Evolutionary conservation across 441 rosid genomes (phyloP).

Genomic region (Pelargonium fulgidum): DNA sequence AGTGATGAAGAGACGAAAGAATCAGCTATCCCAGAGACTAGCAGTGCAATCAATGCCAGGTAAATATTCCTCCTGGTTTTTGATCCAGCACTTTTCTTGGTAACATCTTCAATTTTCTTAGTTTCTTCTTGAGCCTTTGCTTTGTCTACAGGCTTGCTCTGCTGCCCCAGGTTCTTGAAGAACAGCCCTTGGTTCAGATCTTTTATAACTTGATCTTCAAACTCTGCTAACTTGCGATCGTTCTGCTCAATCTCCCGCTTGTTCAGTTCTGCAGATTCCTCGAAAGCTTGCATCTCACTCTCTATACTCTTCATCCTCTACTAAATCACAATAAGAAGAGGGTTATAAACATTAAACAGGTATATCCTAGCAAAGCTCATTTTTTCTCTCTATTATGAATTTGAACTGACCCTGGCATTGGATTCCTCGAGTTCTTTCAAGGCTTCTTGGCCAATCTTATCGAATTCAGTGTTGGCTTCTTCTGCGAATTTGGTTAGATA

Average conservation of each 20-base stretch:
- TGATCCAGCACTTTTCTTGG: constrained; percentile 51
- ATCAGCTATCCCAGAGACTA: constrained; percentile 48
- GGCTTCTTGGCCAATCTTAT: constrained; percentile 83
- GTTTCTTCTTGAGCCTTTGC: constrained; percentile 54
- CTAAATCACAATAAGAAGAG: constrained; percentile 17
- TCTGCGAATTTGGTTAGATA: constrained; percentile 75
- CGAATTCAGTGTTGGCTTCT: constrained; percentile 73
- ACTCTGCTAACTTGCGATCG: constrained; percentile 54
- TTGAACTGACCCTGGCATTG: constrained; percentile 59
- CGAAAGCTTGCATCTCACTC: constrained; percentile 77
- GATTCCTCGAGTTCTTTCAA: constrained; percentile 80
- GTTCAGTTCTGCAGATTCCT: constrained; percentile 65
- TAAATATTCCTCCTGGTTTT: constrained; percentile 55
- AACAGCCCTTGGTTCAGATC: constrained; percentile 80
- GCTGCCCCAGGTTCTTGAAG: constrained; percentile 58
- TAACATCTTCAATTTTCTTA: constrained; percentile 40
- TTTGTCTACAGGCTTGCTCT: constrained; percentile 40
- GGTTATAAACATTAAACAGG: constrained; percentile 12
- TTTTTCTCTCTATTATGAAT: background rate
- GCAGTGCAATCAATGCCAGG: constrained; percentile 53
- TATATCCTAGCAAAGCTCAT: too few species aligned
- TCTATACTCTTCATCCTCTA: constrained; percentile 85
- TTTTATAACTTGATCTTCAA: constrained; percentile 58
- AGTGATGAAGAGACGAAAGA: constrained; percentile 51
- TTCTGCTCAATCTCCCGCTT: constrained; percentile 54